Base-by-base conservation (phyloP, 1,139 yeast species). In the Taphrina deformans region DNA sequence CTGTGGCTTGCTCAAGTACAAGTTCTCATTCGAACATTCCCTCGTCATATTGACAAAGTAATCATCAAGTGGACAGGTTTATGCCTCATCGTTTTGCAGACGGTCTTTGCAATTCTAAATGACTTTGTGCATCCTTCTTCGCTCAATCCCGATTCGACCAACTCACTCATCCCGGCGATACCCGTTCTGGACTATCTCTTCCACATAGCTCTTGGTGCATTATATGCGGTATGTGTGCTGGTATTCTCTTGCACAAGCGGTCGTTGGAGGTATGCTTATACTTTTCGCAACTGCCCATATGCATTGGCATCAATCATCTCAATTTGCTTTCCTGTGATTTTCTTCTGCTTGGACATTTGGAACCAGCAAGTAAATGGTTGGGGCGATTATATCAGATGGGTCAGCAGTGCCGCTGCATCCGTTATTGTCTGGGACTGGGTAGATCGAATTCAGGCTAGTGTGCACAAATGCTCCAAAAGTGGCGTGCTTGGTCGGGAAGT, bases 381-480 rank as follows among this genome's bases (percentile, higher is more conserved):
- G 71, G 85, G 91, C 12, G 92, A 88, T 70, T 88, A 86, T 73
- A 85, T 88, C n/a, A 80, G 87, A 31, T 82, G 89, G 62, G 88
- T 88, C 53, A 70, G 74, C 10, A 59, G 72, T n/a, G 70, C 73
- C 65, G 69, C 73, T 21, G 76, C 77, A 7, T 71, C 72, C 40
- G 88, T 88, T 4, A 80, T 88, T 18, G 90, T 89, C 0, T 89
- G 96, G 96, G 95, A 87, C 75, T 89, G 96, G 96, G 83, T 89
- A 68, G 90, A 88, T 72, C 80, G 89, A 68, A 82, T 87, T 63
- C 82, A 83, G 67, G 77, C 81, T 14, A 76, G 86, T 31, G 87
- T 86, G 77, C 83, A 83, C 70, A 80, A 80, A n/a, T 83, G 83
- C 68, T 96, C 89, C 70, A 85, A 86, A 62, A 86, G 85, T 66